Base-by-base conservation (phyloP, 257 asterid species). In the Solanum chmielewskii region DNA sequence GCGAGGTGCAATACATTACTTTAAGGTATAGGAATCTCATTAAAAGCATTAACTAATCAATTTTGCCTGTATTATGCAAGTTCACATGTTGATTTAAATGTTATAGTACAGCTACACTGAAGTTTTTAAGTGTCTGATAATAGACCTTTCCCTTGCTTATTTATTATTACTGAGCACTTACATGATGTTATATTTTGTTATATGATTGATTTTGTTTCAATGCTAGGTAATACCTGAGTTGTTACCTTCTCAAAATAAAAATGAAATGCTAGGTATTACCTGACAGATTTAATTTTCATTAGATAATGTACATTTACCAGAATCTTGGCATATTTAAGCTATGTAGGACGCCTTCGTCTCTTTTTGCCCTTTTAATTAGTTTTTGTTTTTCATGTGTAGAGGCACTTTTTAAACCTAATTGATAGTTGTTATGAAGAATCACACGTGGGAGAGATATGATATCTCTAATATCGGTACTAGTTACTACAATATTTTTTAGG, bases 1-100 rank as follows among this genome's bases (percentile, higher is more conserved):
- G 73, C 93, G 92, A 86, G 99, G 99, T 82, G 99, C 99, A 64
- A 96, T 97, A 88, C 99, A 97, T 91, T 97, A 97, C 92, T 96
- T 97, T 88, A 97, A 97, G 99, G 99, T 97, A 94, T 62, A 60
- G 31, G 87, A 84, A 42, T 42, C 60, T 25, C 37, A 42, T 76
- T 52, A n/a, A 76, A 41, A 76, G 37, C 37, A 76, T 76, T 76
- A 13, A 13, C 83, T 13, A n/a, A 76, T 76, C 37, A 42, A 16
- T 42, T 76, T 76, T 77, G 3, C 82, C 82, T 74, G 29, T 18
- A 76, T 42, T 23, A 41, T 77, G 83, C 59, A 25, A 77, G 83
- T 77, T 77, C 62, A 77, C 83, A n/a, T 15, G 23, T 25, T n/a
- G 62, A 23, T n/a, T 41, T 77, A 23, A 41, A 25, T 77, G 62